Conservation (phyloP, 306 rosid genomes). For the Senna siamea region DNA sequence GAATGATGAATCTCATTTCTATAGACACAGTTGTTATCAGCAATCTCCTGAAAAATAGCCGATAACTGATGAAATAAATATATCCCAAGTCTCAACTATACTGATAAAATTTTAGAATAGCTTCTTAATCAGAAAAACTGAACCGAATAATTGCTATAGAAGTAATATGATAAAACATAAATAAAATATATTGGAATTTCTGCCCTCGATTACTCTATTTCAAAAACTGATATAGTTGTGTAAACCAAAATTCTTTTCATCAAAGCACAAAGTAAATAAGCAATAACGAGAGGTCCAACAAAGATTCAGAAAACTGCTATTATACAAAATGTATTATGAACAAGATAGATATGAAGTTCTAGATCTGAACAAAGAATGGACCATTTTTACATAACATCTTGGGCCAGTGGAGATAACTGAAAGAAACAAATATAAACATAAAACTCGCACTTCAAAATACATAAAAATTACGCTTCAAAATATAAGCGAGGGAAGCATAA, state of each 20-base stretch:
- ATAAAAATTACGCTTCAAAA: no score
- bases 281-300: neutral
- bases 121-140: slow-evolving; percentile 5
- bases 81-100: neutral
- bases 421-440: neutral
- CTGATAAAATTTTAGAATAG: slow-evolving; percentile 15
- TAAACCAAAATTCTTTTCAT: slow-evolving; percentile 14
- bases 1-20: slow-evolving; percentile 91
- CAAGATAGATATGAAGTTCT: neutral
- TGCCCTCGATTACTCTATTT: neutral
- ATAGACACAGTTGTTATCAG: slow-evolving; percentile 88
- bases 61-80: slow-evolving; percentile 27
- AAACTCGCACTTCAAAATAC: neutral
- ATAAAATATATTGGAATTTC: neutral
- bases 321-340: neutral
- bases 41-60: slow-evolving; percentile 68
- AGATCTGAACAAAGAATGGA: neutral
- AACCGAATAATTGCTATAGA: neutral
- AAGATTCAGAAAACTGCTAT: neutral
- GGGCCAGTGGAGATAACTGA: neutral
- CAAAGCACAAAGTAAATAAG: neutral
- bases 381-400: neutral
- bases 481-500: neutral
- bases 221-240: neutral
- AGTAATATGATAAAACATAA: slow-evolving; percentile 3